Conservation (phyloP, 192 early-diverging fungal species). For the Spizellomyces punctatus region DNA sequence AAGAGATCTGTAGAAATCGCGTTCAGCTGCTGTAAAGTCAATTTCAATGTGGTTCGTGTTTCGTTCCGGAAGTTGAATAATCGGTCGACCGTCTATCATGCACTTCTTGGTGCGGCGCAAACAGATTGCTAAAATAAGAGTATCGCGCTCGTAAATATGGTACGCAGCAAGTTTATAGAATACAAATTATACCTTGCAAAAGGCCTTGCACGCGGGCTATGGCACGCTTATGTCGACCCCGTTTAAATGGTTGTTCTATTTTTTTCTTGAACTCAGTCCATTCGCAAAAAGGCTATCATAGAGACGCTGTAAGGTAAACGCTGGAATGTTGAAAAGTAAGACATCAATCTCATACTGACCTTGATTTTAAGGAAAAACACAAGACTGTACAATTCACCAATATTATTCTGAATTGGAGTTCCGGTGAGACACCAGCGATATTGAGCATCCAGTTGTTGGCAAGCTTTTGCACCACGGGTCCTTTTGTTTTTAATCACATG, state of each 20-base stretch:
- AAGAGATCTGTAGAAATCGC: constrained; percentile 60
- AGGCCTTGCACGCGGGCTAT: constrained; percentile 61
- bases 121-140: constrained; percentile 7
- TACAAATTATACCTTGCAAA: constrained; percentile 34
- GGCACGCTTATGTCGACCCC: constrained; percentile 28
- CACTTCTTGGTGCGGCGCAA: constrained; percentile 69
- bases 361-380: constrained; percentile 40
- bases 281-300: constrained; percentile 32
- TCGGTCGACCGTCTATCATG: constrained; percentile 59
- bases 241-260: constrained; percentile 49
- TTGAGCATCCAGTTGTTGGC: constrained; percentile 23
- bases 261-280: constrained; percentile 43
- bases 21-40: constrained; percentile 57
- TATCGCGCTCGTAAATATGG: neutral
- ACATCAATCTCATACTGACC: neutral
- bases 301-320: neutral
- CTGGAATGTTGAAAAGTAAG: neutral
- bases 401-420: constrained; percentile 46
- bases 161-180: no score
- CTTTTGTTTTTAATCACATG: constrained; percentile 50
- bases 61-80: constrained; percentile 61
- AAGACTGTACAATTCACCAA: constrained; percentile 45
- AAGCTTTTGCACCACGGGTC: constrained; percentile 34
- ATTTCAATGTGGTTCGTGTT: constrained; percentile 43
- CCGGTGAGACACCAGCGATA: constrained; percentile 52